Conservation (phyloP, 2,329 filamentous ascomycete species). For the Helminthosporium solani region DNA sequence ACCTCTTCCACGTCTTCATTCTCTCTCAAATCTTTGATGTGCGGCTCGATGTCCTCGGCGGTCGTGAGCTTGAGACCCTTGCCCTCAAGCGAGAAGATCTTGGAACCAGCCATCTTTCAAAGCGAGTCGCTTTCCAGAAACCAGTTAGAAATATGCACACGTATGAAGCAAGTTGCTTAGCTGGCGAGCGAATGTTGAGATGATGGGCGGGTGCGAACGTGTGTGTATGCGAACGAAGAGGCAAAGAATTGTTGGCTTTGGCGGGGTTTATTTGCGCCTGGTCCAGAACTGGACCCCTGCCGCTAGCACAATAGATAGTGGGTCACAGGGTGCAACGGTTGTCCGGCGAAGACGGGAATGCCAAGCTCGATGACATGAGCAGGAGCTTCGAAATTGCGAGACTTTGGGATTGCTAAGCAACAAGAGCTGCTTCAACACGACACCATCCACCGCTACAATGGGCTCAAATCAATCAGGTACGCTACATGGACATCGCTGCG, state of each 20-base stretch:
- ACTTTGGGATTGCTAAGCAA: constrained; percentile 34
- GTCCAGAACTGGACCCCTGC: constrained; percentile 7
- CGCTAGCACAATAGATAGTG: neutral
- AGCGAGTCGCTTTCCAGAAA: neutral
- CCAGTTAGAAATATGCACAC: constrained; percentile 2
- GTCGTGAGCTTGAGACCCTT: constrained; percentile 91
- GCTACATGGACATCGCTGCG: neutral
- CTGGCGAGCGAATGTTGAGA: neutral
- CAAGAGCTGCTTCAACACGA: constrained; percentile 2
- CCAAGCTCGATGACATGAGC: constrained; percentile 26
- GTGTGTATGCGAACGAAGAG: neutral
- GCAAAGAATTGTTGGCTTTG: constrained; percentile 19
- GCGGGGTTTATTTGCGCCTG: constrained; percentile 30
- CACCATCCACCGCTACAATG: constrained; percentile 24
- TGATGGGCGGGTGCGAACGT: neutral
- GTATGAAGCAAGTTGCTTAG: neutral
- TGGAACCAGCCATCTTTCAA: constrained; percentile 50
- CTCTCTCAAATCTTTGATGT: constrained; percentile 73
- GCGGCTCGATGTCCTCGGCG: constrained; percentile 79
- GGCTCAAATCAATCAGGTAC: constrained; percentile 32
- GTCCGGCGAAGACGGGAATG: constrained; percentile 18
- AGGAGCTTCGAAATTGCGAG: constrained; percentile 3
- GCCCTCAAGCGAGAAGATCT: constrained; percentile 86
- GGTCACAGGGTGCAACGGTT: constrained; percentile 9
- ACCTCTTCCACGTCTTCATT: constrained; percentile 81